Evolutionary conservation across 495 filamentous ascomycete species (phyloP).

Genomic region (Cladorrhinum samala): DNA sequence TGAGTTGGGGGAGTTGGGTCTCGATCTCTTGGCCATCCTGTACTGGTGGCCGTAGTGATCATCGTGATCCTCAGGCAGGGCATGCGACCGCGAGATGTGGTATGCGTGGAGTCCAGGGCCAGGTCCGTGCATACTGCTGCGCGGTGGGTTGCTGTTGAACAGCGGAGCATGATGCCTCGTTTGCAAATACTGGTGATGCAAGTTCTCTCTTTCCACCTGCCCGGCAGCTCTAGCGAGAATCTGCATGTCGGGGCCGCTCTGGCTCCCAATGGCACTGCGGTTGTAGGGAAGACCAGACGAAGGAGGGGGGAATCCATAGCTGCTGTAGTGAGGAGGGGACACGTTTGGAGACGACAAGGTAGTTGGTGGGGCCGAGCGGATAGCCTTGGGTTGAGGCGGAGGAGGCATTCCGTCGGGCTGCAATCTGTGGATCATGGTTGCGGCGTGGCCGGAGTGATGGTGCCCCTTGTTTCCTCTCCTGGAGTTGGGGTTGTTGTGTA

Average conservation of each 20-base stretch:
- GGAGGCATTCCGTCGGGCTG: conserved; percentile 70
- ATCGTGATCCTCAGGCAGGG: conserved; percentile 77
- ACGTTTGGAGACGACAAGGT: conserved; percentile 89
- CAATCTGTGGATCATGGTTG: conserved; percentile 27
- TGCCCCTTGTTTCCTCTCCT: conserved; percentile 87
- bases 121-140: conserved; percentile 45
- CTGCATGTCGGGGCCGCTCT: conserved; percentile 67
- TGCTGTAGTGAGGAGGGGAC: conserved; percentile 84
- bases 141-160: conserved; percentile 51
- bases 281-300: conserved; percentile 57
- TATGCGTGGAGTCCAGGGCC: conserved; percentile 73
- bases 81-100: conserved; percentile 89
- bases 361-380: conserved; percentile 82
- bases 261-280: conserved; percentile 45
- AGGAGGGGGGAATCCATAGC: conserved; percentile 58
- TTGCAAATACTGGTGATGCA: conserved; percentile 48
- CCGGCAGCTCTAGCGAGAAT: conserved; percentile 88
- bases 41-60: conserved; percentile 56
- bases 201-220: conserved; percentile 72
- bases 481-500: conserved; percentile 98
- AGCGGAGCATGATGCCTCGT: conserved; percentile 42
- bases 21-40: conserved; percentile 74
- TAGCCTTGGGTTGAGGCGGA: conserved; percentile 56
- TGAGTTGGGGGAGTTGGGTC: conserved; percentile 88
- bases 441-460: conserved; percentile 14